Base-by-base conservation (phyloP, 2,329 filamentous ascomycete species). In the Trichoderma pleuroti region DNA sequence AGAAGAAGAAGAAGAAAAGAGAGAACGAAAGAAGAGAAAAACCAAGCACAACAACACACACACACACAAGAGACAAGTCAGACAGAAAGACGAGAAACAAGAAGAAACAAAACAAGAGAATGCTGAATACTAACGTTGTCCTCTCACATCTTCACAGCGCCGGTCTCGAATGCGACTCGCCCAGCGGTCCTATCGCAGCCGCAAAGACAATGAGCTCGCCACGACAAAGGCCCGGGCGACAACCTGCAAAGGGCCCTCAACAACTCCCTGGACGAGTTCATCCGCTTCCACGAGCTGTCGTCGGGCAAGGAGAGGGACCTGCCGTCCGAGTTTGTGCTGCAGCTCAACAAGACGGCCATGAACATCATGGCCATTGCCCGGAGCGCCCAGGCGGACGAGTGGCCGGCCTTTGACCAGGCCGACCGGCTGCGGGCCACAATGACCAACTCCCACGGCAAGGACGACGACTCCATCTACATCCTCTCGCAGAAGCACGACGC, bases 161-260 rank as follows among this genome's bases (percentile, higher is more conserved):
- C 54, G 67, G 3, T 30, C 64, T 18, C 62, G 69, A 11, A 68
- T 71, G 64, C 64, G 69, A 30, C 64, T 71, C 24, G 69, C 69
- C 16, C 69, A 71, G 56, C 56, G 69, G 36, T 71, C 69, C 24
- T 71, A 71, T 42, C 69, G 69, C 30, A 64, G 34, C 42, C 64
- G 64, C 30, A 71, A 71, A 28, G 69, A 68, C 18, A 71, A 68
- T 61, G 64, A 67, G 12, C 69, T 71, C 42, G 54, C 54, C 18
- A 32, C 39, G 26, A 54, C 69, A 52, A 64, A 32, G 21, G 54
- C 64, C 3, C 42, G 64, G 30, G 69, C 64, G 39, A 64, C 11
- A 24, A 21, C 12, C 69, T 71, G 9, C 32, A 71, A 14, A 68
- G n/a, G 24, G 69, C 69, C 10, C 69, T 71, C 10, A 61, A 68